phyloP scores from a whole-genome alignment of 2,329 filamentous ascomycete genomes.

The Claviceps digitariae region DNA sequence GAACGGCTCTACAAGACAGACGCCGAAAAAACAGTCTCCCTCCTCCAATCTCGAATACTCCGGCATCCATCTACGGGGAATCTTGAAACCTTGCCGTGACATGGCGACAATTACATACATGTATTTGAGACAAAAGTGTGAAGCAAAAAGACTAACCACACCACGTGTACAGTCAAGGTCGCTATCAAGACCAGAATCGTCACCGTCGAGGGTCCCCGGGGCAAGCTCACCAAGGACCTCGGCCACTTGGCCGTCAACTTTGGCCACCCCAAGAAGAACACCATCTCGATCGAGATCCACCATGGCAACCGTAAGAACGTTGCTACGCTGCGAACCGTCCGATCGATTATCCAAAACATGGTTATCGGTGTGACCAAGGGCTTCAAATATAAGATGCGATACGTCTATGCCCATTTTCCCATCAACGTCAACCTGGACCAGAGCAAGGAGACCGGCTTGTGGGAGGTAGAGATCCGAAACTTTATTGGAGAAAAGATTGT shows the following conservation, averaged over 20 bases:
- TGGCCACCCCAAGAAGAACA: constrained; percentile 68
- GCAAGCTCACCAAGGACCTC: constrained; percentile 95
- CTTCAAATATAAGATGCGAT: constrained; percentile 99
- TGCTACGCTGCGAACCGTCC: constrained; percentile 94
- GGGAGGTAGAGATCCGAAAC: constrained; percentile 97
- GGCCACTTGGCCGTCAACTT: constrained; percentile 95
- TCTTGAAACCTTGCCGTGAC: neutral
- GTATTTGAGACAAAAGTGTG: neutral
- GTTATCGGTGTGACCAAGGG: constrained; percentile 97
- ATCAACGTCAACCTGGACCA: constrained; percentile 99
- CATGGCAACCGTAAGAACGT: constrained; percentile 97
- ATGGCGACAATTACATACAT: no score
- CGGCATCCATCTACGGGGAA: neutral
- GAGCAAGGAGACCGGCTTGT: constrained; percentile 78
- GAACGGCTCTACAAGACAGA: neutral
- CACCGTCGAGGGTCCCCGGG: constrained; percentile 93
- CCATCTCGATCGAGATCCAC: constrained; percentile 96
- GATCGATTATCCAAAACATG: constrained; percentile 96
- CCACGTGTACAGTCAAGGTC: constrained; percentile 66
- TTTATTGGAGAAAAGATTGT: constrained; percentile 99
- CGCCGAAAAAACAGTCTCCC: neutral
- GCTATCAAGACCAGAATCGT: constrained; percentile 92
- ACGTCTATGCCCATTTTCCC: constrained; percentile 99
- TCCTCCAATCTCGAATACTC: neutral
- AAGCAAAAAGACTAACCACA: constrained; percentile 14